Conservation (phyloP, 2,329 filamentous ascomycete species). For the Diaporthe sp. region DNA sequence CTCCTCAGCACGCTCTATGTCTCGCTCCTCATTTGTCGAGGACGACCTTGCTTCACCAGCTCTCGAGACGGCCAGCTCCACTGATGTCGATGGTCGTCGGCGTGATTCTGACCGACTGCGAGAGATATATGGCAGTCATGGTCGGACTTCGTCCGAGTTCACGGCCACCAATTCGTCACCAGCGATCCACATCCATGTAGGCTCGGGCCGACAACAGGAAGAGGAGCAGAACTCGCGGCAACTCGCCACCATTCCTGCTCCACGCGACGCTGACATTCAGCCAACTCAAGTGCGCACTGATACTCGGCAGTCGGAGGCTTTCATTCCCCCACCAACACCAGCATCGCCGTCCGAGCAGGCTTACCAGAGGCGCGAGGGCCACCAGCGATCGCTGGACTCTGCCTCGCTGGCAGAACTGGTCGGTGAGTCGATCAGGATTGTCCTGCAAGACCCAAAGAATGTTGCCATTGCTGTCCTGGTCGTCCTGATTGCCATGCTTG, state of each 20-base stretch:
- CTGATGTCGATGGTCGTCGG: slow-evolving; percentile 43
- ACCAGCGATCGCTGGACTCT: slow-evolving; percentile 46
- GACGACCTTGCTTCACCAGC: slow-evolving; percentile 26
- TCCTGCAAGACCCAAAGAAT: slow-evolving; percentile 69
- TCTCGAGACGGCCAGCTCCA: slow-evolving; percentile 17
- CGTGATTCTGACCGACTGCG: slow-evolving; percentile 62
- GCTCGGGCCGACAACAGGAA: slow-evolving; percentile 29
- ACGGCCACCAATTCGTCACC: slow-evolving; percentile 30
- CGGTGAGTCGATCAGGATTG: slow-evolving; percentile 62
- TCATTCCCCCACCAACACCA: slow-evolving; percentile 41
- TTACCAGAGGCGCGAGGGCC: slow-evolving; percentile 45
- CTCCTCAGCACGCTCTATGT: slow-evolving; percentile 31
- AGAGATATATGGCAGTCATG: slow-evolving; percentile 63
- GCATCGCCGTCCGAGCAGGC: slow-evolving; percentile 42
- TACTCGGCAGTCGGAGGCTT: slow-evolving; percentile 36
- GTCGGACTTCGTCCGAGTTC: slow-evolving; percentile 34
- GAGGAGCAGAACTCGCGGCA: slow-evolving; percentile 32
- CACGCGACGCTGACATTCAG: not conserved
- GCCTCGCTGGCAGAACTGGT: slow-evolving; percentile 66
- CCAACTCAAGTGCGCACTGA: not conserved
- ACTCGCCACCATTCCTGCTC: slow-evolving; percentile 28
- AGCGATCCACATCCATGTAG: slow-evolving; percentile 34
- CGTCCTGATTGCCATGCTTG: slow-evolving; percentile 63
- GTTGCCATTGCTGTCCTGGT: slow-evolving; percentile 66
- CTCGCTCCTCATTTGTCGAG: slow-evolving; percentile 36